These are phyloP conservation scores for Exophiala sideris DNA, from an alignment of 2,329 filamentous ascomycete species.

Conservation along the genomic window DNA sequence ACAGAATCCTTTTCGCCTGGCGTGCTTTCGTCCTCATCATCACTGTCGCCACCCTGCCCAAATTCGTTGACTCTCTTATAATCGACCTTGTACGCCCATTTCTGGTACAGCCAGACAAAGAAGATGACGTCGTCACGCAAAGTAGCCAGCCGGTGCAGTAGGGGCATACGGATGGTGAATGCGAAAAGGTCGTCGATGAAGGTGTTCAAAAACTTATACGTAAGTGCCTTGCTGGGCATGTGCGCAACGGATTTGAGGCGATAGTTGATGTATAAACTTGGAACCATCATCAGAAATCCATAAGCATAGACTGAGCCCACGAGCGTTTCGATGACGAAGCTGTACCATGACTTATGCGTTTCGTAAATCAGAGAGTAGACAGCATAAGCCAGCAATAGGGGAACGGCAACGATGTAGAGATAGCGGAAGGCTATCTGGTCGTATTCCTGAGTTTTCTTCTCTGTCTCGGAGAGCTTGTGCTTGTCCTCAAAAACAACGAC, in stretches of 20 bases:
- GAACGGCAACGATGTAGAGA: constrained; percentile 87
- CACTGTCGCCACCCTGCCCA: constrained; percentile 94
- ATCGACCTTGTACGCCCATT: constrained; percentile 87
- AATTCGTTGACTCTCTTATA: constrained; percentile 95
- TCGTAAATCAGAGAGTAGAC: constrained; percentile 90
- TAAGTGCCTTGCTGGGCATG: constrained; percentile 95
- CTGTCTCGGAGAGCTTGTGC: constrained; percentile 89
- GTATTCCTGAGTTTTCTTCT: constrained; percentile 98
- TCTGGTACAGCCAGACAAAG: constrained; percentile 95
- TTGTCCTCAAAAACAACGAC: constrained; percentile 89
- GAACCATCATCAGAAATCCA: constrained; percentile 99
- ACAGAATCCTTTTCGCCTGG: not conserved
- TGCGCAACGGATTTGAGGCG: constrained; percentile 82
- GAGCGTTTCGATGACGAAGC: constrained; percentile 88
- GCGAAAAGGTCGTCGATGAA: constrained; percentile 99
- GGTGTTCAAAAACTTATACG: constrained; percentile 96
- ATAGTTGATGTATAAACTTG: constrained; percentile 97
- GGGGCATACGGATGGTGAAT: constrained; percentile 99
- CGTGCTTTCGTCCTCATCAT: constrained; percentile 51
- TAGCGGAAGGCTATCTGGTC: constrained; percentile 97
- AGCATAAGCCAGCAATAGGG: constrained; percentile 83
- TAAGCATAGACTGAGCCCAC: constrained; percentile 97
- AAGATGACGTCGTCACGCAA: constrained; percentile 96
- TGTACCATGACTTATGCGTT: constrained; percentile 96
- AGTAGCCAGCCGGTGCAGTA: constrained; percentile 86